Conservation (phyloP, 805 yeast genomes). For the Starmera caribaea region DNA sequence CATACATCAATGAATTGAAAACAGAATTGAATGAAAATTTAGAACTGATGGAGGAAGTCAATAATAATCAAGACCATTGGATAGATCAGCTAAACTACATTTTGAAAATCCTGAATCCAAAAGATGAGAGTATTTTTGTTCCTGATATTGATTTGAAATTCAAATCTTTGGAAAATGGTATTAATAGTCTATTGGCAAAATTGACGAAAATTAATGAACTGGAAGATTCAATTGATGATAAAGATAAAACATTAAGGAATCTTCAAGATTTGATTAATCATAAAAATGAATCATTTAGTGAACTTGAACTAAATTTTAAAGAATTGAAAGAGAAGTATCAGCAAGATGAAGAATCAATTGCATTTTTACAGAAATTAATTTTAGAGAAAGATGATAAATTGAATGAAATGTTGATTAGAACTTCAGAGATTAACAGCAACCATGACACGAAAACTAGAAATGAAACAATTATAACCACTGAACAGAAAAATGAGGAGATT, state of each 20-base stretch:
- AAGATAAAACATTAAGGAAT: no score
- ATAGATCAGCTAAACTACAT: constrained; percentile 6
- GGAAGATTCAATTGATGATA: no score
- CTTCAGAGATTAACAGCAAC: no score
- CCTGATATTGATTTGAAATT: no score
- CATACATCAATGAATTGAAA: constrained; percentile 14
- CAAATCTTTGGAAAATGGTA: constrained; percentile 1
- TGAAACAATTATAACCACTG: no score
- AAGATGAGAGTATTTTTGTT: constrained; percentile 1
- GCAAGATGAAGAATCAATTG: neutral
- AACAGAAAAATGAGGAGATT: constrained; percentile 4
- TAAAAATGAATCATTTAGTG: constrained; percentile 6
- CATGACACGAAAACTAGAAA: no score
- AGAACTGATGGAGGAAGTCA: neutral
- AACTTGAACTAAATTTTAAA: constrained; percentile 9
- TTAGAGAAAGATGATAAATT: no score
- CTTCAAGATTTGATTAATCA: constrained; percentile 1
- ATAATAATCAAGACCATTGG: constrained; percentile 1
- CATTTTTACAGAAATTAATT: no score
- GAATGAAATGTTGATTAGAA: no score
- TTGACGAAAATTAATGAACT: no score
- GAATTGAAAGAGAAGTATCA: constrained; percentile 3
- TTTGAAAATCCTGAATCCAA: constrained; percentile 8
- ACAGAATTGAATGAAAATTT: constrained; percentile 4
- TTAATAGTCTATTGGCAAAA: no score